A percentile compares a stretch with the other conserved stretches of the same genome.
These are phyloP conservation scores for Camptophora hylomeconis DNA, from an alignment of 2,329 filamentous ascomycete genomes.

Conservation along the genomic window DNA sequence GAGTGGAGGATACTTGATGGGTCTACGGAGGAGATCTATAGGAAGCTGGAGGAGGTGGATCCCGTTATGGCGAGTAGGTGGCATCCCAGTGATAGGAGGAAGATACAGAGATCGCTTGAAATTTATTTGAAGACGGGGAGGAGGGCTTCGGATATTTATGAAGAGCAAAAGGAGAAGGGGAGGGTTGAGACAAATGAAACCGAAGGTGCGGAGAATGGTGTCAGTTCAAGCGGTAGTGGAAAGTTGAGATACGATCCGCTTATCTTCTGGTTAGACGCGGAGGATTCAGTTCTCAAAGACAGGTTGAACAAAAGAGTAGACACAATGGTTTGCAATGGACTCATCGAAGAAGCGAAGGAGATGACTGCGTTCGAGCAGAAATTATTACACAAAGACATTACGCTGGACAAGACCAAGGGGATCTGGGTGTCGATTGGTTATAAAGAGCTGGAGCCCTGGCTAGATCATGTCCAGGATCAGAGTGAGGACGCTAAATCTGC, in stretches of 20 bases:
- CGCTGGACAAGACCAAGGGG: slow-evolving; percentile 61
- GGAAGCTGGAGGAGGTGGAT: slow-evolving; percentile 65
- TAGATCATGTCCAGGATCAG: slow-evolving; percentile 33
- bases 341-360: slow-evolving; percentile 48
- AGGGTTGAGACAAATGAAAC: no score
- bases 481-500: slow-evolving; percentile 6
- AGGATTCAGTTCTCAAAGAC: slow-evolving; percentile 51
- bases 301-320: slow-evolving; percentile 69
- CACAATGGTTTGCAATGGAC: slow-evolving; percentile 60
- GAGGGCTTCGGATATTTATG: slow-evolving; percentile 75
- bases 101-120: slow-evolving; percentile 78
- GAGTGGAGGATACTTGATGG: slow-evolving; percentile 47
- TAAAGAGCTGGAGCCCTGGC: slow-evolving; percentile 72
- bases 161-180: slow-evolving; percentile 53
- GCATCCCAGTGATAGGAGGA: slow-evolving; percentile 87
- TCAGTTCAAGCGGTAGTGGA: slow-evolving; percentile 7
- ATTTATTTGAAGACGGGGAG: slow-evolving; percentile 76
- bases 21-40: slow-evolving; percentile 57
- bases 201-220: background rate
- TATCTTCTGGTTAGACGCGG: slow-evolving; percentile 78
- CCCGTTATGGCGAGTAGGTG: slow-evolving; percentile 79
- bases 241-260: slow-evolving; percentile 45
- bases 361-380: slow-evolving; percentile 37
- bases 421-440: slow-evolving; percentile 97
- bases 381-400: slow-evolving; percentile 27